phyloP scores from a whole-genome alignment of 192 early-diverging fungal genomes.

The Backusella macrospora region DNA sequence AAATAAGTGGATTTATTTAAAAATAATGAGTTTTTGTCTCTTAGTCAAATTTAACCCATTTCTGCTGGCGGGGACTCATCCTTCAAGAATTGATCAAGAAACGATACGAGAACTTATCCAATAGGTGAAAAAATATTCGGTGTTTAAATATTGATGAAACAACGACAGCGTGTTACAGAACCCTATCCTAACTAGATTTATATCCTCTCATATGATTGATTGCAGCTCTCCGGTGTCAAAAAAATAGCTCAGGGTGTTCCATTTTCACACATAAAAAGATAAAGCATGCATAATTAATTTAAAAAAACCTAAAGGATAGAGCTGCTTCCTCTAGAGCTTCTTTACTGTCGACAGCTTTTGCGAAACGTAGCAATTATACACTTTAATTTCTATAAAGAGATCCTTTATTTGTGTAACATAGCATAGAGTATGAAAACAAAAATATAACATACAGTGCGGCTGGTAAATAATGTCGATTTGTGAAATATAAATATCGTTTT shows the following conservation, averaged over 20 bases:
- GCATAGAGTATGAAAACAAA: not conserved
- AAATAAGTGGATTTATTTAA: not conserved
- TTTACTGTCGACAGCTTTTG: not conserved
- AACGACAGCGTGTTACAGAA: constrained; percentile 6
- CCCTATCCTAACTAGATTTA: not conserved
- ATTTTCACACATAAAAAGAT: not conserved
- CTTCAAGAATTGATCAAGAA: not conserved
- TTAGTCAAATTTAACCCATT: constrained; percentile 9
- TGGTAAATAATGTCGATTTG: too few species aligned
- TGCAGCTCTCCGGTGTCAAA: constrained; percentile 1
- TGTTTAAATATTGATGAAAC: constrained; percentile 7
- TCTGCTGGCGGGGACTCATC: not conserved
- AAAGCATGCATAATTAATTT: constrained; percentile 1
- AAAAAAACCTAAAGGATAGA: not conserved
- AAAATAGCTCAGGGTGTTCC: not conserved
- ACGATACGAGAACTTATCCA: constrained; percentile 6
- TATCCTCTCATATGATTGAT: not conserved
- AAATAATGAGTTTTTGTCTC: not conserved
- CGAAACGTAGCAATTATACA: not conserved
- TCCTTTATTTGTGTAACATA: constrained; percentile 5
- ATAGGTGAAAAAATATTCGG: not conserved
- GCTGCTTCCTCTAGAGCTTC: not conserved
- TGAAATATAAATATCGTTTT: too few species aligned
- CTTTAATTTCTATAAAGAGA: not conserved
- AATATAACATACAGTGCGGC: not conserved